Base-by-base conservation (phyloP, 208 protist species). In the Leishmania arabica region DNA sequence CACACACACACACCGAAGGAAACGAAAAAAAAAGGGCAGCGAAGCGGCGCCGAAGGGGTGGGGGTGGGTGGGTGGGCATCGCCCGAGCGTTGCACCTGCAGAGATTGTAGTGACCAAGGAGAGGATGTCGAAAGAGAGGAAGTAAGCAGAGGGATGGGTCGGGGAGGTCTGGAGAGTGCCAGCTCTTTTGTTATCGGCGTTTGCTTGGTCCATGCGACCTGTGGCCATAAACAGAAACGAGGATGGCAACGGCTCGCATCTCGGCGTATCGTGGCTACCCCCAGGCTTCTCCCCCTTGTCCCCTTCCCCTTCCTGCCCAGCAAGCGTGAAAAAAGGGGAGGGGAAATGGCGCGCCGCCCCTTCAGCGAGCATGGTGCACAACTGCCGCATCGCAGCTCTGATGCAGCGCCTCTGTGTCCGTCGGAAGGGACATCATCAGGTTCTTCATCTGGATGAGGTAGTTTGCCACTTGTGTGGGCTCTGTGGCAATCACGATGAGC, bases 401-500 rank as follows among this genome's bases (percentile, higher is more conserved):
- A 49, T 77, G 81, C 37, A 95, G 87, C 40, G 89, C 78, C 8
- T 73, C 74, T 24, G 89, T 80, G 77, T 94, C 85, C 19, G 78
- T 86, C 21, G 90, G 87, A 49, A 97, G 81, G 31, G 86, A 81
- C 31, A 77, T 74, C 86, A 97, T 95, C 66, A 91, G 74, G 75
- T 91, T 90, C 53, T 92, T 92, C 64, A 96, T 82, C 66, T 95
- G 90, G 42, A 97, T 88, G 58, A 97, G 78, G 45, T 91, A 89
- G 66, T 90, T 93, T 27, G 92, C 90, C 37, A 95, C 87, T 37
- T 94, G 95, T 42, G 92, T 95, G 15, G 86, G 84, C 77, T 95
- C 90, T 40, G 82, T 83, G 8, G 91, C 82, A 73, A 93, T 79
- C 65, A 90, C 82, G 70, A 93, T 75, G 4, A 97, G 88, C 53